phyloP scores from a whole-genome alignment of 1,284 basidiomycete genomes.

The Tausonia pullulans region DNA sequence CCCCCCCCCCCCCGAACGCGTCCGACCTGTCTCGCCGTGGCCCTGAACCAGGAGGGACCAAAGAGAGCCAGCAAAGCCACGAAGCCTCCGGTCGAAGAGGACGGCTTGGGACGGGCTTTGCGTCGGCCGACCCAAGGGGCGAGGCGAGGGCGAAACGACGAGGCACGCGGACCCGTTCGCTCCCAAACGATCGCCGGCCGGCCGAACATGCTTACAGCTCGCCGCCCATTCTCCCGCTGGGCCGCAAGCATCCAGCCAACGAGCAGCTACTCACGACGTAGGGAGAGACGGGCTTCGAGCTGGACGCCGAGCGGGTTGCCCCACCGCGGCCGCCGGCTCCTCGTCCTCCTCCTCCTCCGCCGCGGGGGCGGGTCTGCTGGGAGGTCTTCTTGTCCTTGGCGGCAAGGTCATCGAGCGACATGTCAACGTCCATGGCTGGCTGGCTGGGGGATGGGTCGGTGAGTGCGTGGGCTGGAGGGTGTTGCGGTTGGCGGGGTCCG shows the following conservation, averaged over 20 bases:
- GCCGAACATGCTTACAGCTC: not conserved
- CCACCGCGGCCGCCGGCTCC: constrained; percentile 16
- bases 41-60: not conserved
- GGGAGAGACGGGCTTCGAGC: constrained; percentile 20
- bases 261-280: constrained; percentile 24
- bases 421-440: constrained; percentile 27
- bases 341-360: constrained; percentile 6
- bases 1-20: no score
- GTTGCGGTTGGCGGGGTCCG: no score
- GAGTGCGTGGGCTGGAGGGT: not conserved
- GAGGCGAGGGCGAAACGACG: not conserved
- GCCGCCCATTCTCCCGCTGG: no score
- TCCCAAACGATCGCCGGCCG: not conserved
- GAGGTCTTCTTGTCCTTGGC: constrained; percentile 24
- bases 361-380: not conserved
- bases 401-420: constrained; percentile 32
- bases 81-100: not conserved
- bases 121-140: no score
- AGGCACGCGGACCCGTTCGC: not conserved
- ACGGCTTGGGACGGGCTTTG: no score
- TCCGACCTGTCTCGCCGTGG: no score
- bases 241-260: not conserved
- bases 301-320: constrained; percentile 13
- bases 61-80: no score
- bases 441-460: not conserved